phyloP scores from a whole-genome alignment of 768 basidiomycete genomes.

The Russula vinacea region DNA sequence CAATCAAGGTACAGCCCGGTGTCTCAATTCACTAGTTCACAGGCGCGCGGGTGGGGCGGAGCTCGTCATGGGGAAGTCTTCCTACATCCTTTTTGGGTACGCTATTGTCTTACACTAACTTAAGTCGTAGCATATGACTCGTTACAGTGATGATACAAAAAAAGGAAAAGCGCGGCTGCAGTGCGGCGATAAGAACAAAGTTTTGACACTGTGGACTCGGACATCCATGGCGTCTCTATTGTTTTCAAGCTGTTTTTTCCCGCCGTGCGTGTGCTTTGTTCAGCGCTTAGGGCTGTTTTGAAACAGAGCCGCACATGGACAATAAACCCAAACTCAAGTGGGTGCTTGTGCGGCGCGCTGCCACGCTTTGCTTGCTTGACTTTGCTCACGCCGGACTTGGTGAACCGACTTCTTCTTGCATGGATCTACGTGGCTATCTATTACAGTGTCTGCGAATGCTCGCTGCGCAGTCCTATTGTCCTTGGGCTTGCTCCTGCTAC shows the following conservation, averaged over 20 bases:
- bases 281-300: not conserved
- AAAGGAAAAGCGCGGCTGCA: too few relatives aligned
- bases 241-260: not conserved
- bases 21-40: not conserved
- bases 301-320: not conserved
- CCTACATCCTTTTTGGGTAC: not conserved
- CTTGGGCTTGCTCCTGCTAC: not conserved
- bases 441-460: not conserved
- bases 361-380: too few relatives aligned
- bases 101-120: slow-evolving; percentile 1
- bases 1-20: not conserved
- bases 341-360: too few relatives aligned
- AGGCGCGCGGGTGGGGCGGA: not conserved
- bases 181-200: too few relatives aligned
- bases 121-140: not conserved
- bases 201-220: not conserved
- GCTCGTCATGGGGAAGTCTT: too few relatives aligned
- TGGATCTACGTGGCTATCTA: not conserved
- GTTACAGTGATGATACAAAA: not conserved
- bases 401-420: too few relatives aligned
- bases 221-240: not conserved
- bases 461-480: not conserved
- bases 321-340: not conserved
- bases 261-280: not conserved
- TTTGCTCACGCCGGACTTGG: too few relatives aligned